Evolutionary conservation across 1,139 yeast genomes (phyloP).

Genomic region (Zygoascus meyerae): DNA sequence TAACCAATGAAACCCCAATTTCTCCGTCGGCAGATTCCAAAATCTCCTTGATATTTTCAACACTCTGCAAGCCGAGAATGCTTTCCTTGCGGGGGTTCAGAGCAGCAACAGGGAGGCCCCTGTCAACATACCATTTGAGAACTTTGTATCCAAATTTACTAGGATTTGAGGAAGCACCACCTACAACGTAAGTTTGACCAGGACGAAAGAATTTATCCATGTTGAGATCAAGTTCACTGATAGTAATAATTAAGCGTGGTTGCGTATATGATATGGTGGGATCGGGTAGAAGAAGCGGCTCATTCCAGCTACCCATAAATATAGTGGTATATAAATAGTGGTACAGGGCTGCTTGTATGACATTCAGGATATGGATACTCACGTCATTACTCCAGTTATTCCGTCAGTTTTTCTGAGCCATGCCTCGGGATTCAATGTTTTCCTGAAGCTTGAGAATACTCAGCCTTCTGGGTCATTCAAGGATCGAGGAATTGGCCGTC

Average conservation of each 20-base stretch:
- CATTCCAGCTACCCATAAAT: too few relatives aligned
- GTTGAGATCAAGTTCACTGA: background rate
- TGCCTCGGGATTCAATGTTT: conserved; percentile 42
- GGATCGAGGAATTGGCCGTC: conserved; percentile 55
- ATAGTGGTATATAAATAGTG: too few relatives aligned
- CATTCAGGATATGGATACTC: background rate
- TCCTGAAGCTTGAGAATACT: conserved; percentile 55
- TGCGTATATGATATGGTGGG: too few relatives aligned
- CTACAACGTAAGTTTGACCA: conserved; percentile 53
- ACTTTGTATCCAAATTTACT: conserved; percentile 68
- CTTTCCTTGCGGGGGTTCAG: conserved; percentile 51
- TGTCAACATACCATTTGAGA: conserved; percentile 59
- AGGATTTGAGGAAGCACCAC: conserved; percentile 67
- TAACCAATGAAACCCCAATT: conserved; percentile 45
- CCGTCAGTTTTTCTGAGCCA: conserved; percentile 25
- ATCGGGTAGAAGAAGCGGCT: too few relatives aligned
- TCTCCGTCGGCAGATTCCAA: conserved; percentile 25
- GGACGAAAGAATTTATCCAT: conserved; percentile 46
- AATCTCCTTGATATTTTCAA: conserved; percentile 37
- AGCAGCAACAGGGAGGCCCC: conserved; percentile 56
- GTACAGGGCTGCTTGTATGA: too few relatives aligned
- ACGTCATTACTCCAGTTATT: conserved; percentile 27
- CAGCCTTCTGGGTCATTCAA: conserved; percentile 76
- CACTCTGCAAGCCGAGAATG: conserved; percentile 45
- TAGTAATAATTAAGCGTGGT: too few relatives aligned